Conservation (phyloP, 257 asterid species). For the Cordia subcordata region DNA sequence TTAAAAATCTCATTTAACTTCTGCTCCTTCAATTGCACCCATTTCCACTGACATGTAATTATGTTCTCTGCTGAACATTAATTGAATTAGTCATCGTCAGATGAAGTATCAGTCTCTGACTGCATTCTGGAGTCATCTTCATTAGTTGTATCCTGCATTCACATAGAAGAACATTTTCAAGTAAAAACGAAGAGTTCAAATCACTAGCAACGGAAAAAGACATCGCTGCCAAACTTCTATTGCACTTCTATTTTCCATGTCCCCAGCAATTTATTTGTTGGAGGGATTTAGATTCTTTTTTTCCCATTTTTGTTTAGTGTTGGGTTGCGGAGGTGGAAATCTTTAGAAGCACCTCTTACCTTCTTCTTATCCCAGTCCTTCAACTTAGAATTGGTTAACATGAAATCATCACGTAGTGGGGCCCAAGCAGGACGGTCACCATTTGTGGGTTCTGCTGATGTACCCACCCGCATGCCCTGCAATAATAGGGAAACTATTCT, state of each 20-base stretch:
- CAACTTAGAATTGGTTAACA: conserved; percentile 76
- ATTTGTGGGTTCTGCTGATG: conserved; percentile 37
- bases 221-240: no score
- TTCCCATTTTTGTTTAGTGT: no score
- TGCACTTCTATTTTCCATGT: no score
- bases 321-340: no score
- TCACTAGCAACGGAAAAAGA: no score
- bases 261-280: no score
- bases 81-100: background rate
- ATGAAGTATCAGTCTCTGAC: background rate
- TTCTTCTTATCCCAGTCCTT: conserved; percentile 92
- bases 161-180: background rate
- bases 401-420: conserved; percentile 84
- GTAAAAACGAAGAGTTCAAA: no score
- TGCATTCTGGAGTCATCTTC: background rate
- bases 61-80: background rate
- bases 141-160: background rate
- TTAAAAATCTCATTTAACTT: no score
- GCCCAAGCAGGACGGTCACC: conserved; percentile 81
- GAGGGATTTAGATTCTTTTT: no score
- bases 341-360: conserved; percentile 26
- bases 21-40: no score
- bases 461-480: conserved; percentile 41
- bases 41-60: no score
- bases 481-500: conserved; percentile 10